Base-by-base conservation (phyloP, 2,329 filamentous ascomycete species). In the Rosellinia necatrix region DNA sequence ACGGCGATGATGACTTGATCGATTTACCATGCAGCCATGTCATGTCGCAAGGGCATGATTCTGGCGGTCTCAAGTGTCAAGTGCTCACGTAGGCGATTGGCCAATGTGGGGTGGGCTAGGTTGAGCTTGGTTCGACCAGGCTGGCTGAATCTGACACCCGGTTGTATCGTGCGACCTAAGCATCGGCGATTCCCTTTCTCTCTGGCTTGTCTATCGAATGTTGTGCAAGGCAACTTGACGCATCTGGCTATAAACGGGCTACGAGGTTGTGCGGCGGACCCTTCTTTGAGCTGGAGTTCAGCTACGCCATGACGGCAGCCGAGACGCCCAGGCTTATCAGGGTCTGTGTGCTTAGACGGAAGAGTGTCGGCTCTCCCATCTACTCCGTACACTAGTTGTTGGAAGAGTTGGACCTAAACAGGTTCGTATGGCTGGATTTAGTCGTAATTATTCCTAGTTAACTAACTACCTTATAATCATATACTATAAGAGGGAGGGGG, bases 1-100 rank as follows among this genome's bases (percentile, higher is more conserved):
- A 35, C 35, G 44, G 50, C 25, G 38, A 32, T 30, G 49, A 53
- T 30, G 49, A 49, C 44, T n/a, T 17, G 51, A 49, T 19, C 40
- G 44, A 27, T 50, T 47, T 56, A 53, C 53, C 57, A 59, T 49
- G 57, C 35, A 49, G 55, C 38, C 55, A 53, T 7, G 46, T 27
- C 27, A 29, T n/a, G 8, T 19, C n/a, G n/a, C 17, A 40, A 25
- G 22, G 27, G 42, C 9, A n/a, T 19, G 25, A 22, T 12, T 40
- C 41, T 22, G 41, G 49, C 22, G 22, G 22, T 22, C n/a, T 49
- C 10, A 30, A 55, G 7, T n/a, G n/a, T n/a, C n/a, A n/a, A n/a
- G n/a, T n/a, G 30, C n/a, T 4, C 40, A 37, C 17, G 24, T n/a
- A 35, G 25, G 27, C 10, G 12, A 50, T 56, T 48, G 49, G 43